Percentiles rank a stretch among this genome's conserved stretches.
These are phyloP conservation scores for Diaporthe batatas DNA, from an alignment of 2,329 filamentous ascomycete genomes.

Conservation along the genomic window DNA sequence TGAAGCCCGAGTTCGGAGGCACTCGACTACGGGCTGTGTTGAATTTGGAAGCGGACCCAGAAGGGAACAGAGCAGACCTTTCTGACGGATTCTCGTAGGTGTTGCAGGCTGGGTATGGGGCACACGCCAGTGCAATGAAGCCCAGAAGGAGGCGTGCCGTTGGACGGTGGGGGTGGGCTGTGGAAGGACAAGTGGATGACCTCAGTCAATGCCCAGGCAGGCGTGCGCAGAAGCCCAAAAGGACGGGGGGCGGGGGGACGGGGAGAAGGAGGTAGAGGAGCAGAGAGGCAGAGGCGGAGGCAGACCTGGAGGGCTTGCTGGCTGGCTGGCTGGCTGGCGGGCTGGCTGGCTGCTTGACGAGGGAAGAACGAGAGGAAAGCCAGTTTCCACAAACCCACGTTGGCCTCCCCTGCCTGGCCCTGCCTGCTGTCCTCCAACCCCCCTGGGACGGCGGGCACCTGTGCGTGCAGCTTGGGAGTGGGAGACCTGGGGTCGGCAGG, in stretches of 20 bases:
- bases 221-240: background rate
- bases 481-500: conserved; percentile 6
- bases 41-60: background rate
- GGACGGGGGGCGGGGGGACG: background rate
- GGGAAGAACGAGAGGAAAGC: background rate
- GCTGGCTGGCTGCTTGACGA: background rate
- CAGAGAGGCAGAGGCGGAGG: background rate
- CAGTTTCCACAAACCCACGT: conserved; percentile 7
- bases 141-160: background rate
- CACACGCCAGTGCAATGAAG: conserved; percentile 6
- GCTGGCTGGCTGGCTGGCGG: background rate
- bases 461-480: conserved; percentile 8
- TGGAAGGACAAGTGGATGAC: background rate
- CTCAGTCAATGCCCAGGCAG: conserved; percentile 28
- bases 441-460: conserved; percentile 10
- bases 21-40: background rate
- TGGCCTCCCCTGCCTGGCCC: background rate
- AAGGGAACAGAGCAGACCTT: background rate
- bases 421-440: background rate
- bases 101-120: background rate
- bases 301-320: background rate
- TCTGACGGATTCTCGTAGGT: conserved; percentile 12
- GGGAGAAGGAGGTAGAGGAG: too few species aligned
- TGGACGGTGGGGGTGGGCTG: background rate
- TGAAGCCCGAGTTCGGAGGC: conserved; percentile 27